Evolutionary conservation across 2,329 filamentous ascomycete genomes (phyloP).

Genomic region (Immersiporthe knoxdaviesiana): DNA sequence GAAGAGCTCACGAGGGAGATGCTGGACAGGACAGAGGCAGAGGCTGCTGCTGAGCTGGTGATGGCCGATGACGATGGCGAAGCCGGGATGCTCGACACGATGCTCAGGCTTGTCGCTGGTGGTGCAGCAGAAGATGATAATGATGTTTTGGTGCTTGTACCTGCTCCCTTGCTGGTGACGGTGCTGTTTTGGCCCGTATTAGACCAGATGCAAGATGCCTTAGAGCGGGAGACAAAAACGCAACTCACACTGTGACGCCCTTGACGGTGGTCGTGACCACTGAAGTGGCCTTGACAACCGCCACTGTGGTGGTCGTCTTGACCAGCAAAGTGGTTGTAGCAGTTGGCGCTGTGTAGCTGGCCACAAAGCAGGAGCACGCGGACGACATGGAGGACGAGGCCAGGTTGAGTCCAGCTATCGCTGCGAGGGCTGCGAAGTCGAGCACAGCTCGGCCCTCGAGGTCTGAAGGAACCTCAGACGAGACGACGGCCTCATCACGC

Average conservation of each 20-base stretch:
- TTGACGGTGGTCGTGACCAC: slow-evolving; percentile 11
- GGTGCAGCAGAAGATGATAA: not conserved
- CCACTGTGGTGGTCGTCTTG: slow-evolving; percentile 10
- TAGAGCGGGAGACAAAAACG: too few relatives aligned
- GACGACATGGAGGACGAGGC: slow-evolving; percentile 2
- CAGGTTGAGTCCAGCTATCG: not conserved
- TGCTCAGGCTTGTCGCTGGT: slow-evolving; percentile 1
- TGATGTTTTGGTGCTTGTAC: not conserved
- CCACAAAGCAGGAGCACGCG: slow-evolving; percentile 19
- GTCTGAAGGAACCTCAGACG: not conserved
- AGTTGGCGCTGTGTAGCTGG: slow-evolving; percentile 9
- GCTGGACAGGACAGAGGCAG: slow-evolving; percentile 9
- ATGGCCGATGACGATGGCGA: not conserved
- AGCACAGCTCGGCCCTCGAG: slow-evolving; percentile 13
- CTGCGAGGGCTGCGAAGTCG: slow-evolving; percentile 19
- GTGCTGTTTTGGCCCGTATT: slow-evolving; percentile 6
- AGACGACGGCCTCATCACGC: not conserved
- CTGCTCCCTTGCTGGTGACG: not conserved
- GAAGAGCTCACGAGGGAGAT: slow-evolving; percentile 19
- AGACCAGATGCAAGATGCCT: not conserved
- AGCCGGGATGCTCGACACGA: not conserved
- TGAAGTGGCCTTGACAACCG: slow-evolving; percentile 13
- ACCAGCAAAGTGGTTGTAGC: slow-evolving; percentile 5
- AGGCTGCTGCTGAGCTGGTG: slow-evolving; percentile 4
- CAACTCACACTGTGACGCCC: slow-evolving; percentile 10